These are phyloP conservation scores for Candida xiaguanensis DNA, from an alignment of 805 yeast genomes.

Conservation along the genomic window DNA sequence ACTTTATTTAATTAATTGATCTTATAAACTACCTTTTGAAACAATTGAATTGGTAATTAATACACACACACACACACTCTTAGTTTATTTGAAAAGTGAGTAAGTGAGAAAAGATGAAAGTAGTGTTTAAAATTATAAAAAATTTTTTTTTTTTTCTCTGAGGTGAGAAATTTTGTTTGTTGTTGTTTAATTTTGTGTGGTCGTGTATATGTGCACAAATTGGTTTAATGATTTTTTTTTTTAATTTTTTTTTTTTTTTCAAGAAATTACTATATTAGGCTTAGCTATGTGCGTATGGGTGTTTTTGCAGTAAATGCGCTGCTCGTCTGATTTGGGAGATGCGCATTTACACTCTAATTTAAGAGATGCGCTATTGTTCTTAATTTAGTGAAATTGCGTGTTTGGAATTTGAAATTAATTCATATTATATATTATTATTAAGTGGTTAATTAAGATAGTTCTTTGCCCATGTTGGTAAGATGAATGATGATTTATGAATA, in stretches of 20 bases:
- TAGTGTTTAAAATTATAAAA: conserved; percentile 1
- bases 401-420: no score
- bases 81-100: no score
- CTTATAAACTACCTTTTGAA: neutral
- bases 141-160: neutral
- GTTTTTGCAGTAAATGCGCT: no score
- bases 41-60: conserved; percentile 3
- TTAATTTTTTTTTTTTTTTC: neutral
- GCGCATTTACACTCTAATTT: no score
- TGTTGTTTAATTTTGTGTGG: neutral
- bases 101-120: neutral
- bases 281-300: neutral
- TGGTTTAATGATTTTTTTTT: neutral
- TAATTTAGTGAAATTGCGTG: no score
- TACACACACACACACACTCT: conserved; percentile 3
- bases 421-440: no score
- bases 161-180: no score
- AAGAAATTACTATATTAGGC: neutral
- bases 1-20: conserved; percentile 1
- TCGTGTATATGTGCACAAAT: neutral
- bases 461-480: conserved; percentile 78
- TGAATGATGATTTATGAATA: conserved; percentile 70
- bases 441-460: no score
- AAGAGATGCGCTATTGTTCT: no score
- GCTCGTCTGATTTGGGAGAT: no score